Conservation (phyloP, 768 basidiomycete genomes). For the Lactifluus subvellereus region DNA sequence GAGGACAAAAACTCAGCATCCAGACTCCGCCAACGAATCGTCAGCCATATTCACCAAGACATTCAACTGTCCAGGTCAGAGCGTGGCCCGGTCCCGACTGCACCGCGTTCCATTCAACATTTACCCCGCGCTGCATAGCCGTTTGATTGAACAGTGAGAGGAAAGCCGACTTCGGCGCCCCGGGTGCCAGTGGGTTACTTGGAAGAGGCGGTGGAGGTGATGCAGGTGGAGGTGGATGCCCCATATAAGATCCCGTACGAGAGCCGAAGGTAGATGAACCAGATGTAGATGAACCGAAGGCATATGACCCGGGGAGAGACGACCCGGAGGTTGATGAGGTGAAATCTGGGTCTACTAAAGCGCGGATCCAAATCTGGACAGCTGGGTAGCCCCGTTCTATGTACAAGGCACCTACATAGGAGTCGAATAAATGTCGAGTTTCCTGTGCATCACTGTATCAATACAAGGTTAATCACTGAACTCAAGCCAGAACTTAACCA, state of each 20-base stretch:
- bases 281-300: conserved; percentile 9
- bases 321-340: neutral
- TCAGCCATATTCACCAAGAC: conserved; percentile 50
- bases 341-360: conserved; percentile 16
- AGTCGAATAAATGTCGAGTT: conserved; percentile 15
- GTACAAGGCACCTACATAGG: conserved; percentile 21
- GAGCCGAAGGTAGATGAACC: conserved; percentile 14
- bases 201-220: conserved; percentile 36
- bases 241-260: neutral
- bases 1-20: neutral
- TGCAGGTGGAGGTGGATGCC: conserved; percentile 29
- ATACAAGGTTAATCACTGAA: neutral
- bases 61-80: conserved; percentile 59
- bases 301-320: neutral
- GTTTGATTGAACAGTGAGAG: conserved; percentile 72
- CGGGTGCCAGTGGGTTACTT: conserved; percentile 56
- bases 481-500: neutral
- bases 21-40: neutral
- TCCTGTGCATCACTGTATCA: conserved; percentile 11
- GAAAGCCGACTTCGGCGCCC: conserved; percentile 58
- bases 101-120: conserved; percentile 52
- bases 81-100: conserved; percentile 65
- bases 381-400: conserved; percentile 1
- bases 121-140: conserved; percentile 57
- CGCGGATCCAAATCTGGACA: conserved; percentile 16